Evolutionary conservation across 352 stramenopile species (phyloP), one percentile per base, ranked within the genome.

Genomic region (Phytophthora ohioensis): DNA sequence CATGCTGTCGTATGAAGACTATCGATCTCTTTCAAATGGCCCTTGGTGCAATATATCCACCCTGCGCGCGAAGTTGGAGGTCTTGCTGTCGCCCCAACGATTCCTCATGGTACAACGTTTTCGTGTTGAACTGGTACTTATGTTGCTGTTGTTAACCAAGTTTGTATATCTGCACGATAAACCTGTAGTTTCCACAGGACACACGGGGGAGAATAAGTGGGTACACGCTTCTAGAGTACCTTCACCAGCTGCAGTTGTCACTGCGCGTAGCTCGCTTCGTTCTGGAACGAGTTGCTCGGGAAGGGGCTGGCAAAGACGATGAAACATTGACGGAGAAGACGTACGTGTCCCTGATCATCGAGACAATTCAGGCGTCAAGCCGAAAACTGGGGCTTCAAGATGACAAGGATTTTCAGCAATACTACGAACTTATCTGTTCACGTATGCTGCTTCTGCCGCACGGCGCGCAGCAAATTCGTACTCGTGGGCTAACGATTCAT

Each of bases 351-450:
- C 56, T 87, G 34, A 73, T 90, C 30, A 60, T 63, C 4, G 67
- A 75, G 10, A 46, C 32, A 8, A 82, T 84, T 57, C 41, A 45
- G 27, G 49, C 38, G 7, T 64, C 80, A 31, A 71, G 34, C 3
- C 15, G 34, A 39, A 13, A 71, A 15, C 38, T 67, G 41, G 52
- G 64, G 4, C n/a, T 86, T 10, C 30, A 79, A 21, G 54, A 85
- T 3, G 72, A 84, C 61, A 51, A 71, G 35, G 81, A 84, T 3
- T 89, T 92, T 27, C 27, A 57, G 13, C 57, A 85, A 21, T 91
- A 90, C 64, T 92, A 88, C 51, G 51, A 87, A 31, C 67, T 91
- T 30, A 92, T 91, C 46, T 90, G 76, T 64, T 72, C 75, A 1
- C 84, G 84, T 3, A 74, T 78, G 43, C 46, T 92, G 17, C 51